Base-by-base conservation (phyloP, 2,329 filamentous ascomycete genomes). In the Rhynchosporium graminicola region DNA sequence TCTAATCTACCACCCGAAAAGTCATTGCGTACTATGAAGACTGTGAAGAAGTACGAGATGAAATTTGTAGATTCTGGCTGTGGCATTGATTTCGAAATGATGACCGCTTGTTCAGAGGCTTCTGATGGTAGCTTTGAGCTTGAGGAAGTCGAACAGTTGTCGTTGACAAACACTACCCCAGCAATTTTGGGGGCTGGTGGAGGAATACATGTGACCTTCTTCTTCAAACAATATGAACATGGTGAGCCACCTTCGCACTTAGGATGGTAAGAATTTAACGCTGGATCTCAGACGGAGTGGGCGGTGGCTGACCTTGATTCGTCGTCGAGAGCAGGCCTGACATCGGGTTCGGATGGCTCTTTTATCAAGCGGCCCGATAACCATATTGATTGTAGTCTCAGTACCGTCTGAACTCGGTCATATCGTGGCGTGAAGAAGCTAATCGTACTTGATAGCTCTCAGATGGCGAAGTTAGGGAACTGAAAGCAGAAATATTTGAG, bases 221-320 rank as follows among this genome's bases (percentile, higher is more conserved):
- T 67, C 47, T 66, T 68, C 28, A 47, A 60, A 46, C 68, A 69
- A 57, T 68, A 65, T n/a, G 36, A 31, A 46, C 68, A 68, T 26
- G 68, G 68, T 12, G 48, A 45, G 7, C 64, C 61, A n/a, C 66
- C 68, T 38, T 63, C 61, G 29, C 68, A 69, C 68, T 69, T 45
- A 13, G 54, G 61, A 45, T 7, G 26, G 36, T 67, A 50, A 66
- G 62, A 47, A 40, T 48, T 40, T 28, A 57, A 45, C 51, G 38
- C 20, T 51, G 40, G n/a, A 7, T 8, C 36, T 33, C 15, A 8
- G n/a, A n/a, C 3, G 6, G 8, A 20, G 20, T 36, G 6, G 7
- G 40, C 1, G 8, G 8, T 31, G 13, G 59, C 55, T 13, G 29
- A 68, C 68, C 61, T 69, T 68, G 38, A 69, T 69, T 40, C 59